phyloP scores from a whole-genome alignment of 2,329 filamentous ascomycete species.

The Ilyonectria mors-panacis region DNA sequence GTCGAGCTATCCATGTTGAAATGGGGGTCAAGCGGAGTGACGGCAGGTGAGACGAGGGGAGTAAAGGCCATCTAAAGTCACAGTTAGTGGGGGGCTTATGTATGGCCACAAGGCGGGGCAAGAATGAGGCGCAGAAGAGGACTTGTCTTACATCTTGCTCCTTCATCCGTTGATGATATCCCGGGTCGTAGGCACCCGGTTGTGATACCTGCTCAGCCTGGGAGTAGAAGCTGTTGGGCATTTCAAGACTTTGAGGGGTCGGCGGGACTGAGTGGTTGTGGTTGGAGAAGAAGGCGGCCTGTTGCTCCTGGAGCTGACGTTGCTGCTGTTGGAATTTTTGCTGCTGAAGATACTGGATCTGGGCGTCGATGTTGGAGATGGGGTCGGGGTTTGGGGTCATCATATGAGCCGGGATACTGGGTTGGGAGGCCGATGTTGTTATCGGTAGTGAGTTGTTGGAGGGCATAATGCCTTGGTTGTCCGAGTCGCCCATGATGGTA shows the following conservation, averaged over 20 bases:
- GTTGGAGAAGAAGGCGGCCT: conserved; percentile 67
- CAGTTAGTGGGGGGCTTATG: conserved; percentile 26
- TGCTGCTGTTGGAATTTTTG: conserved; percentile 75
- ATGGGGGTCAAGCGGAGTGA: conserved; percentile 82
- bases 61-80: conserved; percentile 78
- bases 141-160: conserved; percentile 73
- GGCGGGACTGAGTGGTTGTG: conserved; percentile 78
- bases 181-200: conserved; percentile 73
- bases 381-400: conserved; percentile 64
- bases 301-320: conserved; percentile 71
- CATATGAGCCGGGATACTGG: conserved; percentile 62
- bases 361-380: conserved; percentile 73
- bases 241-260: conserved; percentile 85
- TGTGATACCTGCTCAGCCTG: conserved; percentile 68
- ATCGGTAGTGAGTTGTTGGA: conserved; percentile 58
- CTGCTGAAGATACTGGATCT: conserved; percentile 76
- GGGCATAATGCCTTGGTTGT: conserved; percentile 50
- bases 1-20: conserved; percentile 70
- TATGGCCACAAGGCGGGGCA: neutral
- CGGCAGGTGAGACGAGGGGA: conserved; percentile 86
- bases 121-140: neutral
- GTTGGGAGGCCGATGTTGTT: conserved; percentile 61
- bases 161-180: conserved; percentile 76
- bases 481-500: conserved; percentile 54
- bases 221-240: conserved; percentile 74